Conservation (phyloP, 2,329 filamentous ascomycete species). For the Ophiostoma angusticollis region DNA sequence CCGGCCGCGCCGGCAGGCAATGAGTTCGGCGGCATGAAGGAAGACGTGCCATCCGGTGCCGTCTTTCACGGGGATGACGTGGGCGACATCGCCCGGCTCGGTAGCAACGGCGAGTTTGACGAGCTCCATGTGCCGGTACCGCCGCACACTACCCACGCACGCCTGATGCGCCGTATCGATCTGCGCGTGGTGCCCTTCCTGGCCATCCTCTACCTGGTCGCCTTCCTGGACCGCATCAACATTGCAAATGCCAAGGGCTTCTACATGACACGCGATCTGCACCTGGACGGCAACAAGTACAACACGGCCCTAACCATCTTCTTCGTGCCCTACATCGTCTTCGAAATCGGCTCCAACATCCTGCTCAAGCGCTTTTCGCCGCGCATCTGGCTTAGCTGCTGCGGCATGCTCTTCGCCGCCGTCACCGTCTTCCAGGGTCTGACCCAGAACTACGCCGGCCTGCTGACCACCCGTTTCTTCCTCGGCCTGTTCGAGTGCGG, state of each 20-base stretch:
- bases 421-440: slow-evolving; percentile 21
- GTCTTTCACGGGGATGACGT: slow-evolving; percentile 1
- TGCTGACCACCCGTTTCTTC: slow-evolving; percentile 26
- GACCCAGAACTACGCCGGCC: slow-evolving; percentile 20
- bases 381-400: slow-evolving; percentile 64
- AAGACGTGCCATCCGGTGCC: neutral
- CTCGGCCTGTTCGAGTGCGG: slow-evolving; percentile 38
- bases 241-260: slow-evolving; percentile 67
- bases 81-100: neutral
- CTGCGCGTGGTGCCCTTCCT: slow-evolving; percentile 59
- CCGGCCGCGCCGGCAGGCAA: slow-evolving; percentile 3
- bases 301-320: slow-evolving; percentile 62
- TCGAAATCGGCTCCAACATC: slow-evolving; percentile 62
- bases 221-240: slow-evolving; percentile 63
- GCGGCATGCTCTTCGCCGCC: slow-evolving; percentile 56
- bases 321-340: slow-evolving; percentile 64
- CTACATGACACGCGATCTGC: slow-evolving; percentile 46
- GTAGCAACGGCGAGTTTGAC: slow-evolving; percentile 11
- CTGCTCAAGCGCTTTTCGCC: slow-evolving; percentile 55
- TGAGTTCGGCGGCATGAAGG: slow-evolving; percentile 3
- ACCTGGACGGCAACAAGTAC: slow-evolving; percentile 47
- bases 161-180: slow-evolving; percentile 58
- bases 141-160: slow-evolving; percentile 46
- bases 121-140: slow-evolving; percentile 29
- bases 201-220: slow-evolving; percentile 57